Percentiles rank a stretch among this genome's conserved stretches.
phyloP scores from a whole-genome alignment of 225 moss, liverwort and hornwort genomes.

The Ulota crispa region DNA sequence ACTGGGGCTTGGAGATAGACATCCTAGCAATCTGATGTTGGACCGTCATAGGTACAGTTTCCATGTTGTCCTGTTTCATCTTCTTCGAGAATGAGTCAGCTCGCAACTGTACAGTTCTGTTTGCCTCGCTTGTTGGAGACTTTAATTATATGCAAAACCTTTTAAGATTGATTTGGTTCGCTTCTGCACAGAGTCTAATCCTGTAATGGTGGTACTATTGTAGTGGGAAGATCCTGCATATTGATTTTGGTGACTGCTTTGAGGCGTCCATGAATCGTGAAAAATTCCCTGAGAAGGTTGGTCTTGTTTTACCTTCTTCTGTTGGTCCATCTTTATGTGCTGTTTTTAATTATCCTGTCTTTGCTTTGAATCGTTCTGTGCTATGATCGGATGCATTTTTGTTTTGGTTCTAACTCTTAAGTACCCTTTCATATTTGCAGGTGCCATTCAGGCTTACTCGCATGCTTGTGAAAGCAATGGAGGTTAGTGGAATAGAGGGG shows the following conservation, averaged over 20 bases:
- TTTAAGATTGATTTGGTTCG: background rate
- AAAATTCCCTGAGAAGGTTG: slow-evolving; percentile 96
- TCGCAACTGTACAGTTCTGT: slow-evolving; percentile 12
- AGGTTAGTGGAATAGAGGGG: slow-evolving; percentile 98
- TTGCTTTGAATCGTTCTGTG: slow-evolving; percentile 7
- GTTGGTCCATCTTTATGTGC: background rate
- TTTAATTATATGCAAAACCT: slow-evolving; percentile 1
- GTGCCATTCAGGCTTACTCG: slow-evolving; percentile 97
- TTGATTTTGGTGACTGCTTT: slow-evolving; percentile 99
- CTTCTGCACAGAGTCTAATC: background rate
- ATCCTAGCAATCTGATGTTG: slow-evolving; percentile 98
- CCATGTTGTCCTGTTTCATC: background rate
- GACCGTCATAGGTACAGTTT: slow-evolving; percentile 75
- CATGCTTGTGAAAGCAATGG: slow-evolving; percentile 99
- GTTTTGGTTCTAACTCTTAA: slow-evolving; percentile 5
- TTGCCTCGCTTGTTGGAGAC: background rate
- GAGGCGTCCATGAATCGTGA: slow-evolving; percentile 99
- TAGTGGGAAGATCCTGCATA: slow-evolving; percentile 98
- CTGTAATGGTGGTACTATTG: slow-evolving; percentile 11
- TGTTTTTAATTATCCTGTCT: background rate
- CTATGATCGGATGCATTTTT: background rate
- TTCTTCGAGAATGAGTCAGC: background rate
- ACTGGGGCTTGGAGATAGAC: slow-evolving; percentile 95
- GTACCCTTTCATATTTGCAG: slow-evolving; percentile 35
- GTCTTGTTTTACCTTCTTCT: background rate